Base-by-base conservation (phyloP, 176 grass and related monocot genomes). In the Oryza meridionalis region DNA sequence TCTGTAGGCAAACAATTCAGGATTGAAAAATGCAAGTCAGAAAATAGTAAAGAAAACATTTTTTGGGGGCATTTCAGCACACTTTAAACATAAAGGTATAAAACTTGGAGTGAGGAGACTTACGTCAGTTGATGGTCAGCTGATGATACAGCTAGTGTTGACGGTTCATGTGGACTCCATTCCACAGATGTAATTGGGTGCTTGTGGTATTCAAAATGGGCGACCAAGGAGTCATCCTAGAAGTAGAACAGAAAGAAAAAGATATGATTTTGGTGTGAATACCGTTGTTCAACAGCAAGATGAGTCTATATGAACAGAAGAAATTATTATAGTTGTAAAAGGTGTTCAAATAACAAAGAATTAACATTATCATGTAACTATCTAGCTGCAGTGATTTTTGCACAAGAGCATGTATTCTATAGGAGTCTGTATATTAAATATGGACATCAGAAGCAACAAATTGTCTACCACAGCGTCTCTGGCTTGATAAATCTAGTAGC, bases 41-140 rank as follows among this genome's bases (percentile, higher is more conserved):
- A 14, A 38, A 76, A 75, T 58, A 86, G 2, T 14, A 61, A 25
- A 19, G 1, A 29, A 27, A n/a, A 26, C 8, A 55, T 13, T 35
- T 66, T 4, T 2, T 51, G 14, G 33, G 33, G 33, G 13, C 9
- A 68, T 31, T 26, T 44, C 17, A 70, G 49, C 0, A 10, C 45
- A 44, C 19, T 37, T 27, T 46, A 51, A 51, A 17, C 14, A 51
- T 1, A 16, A 15, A 47, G 1, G 2, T 24, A 1, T 4, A 19
- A 38, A n/a, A 24, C 17, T 8, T 58, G 32, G 43, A 9, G 17
- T 9, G 11, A 33, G 27, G 61, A 50, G 6, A 51, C 15, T 81
- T 93, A 98, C 96, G 93, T 95, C 40, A 95, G 81, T 85, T 98
- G 93, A 85, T 98, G 83, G 37, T 98, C 96, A 46, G 86, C 91